phyloP scores from a whole-genome alignment of 257 asterid genomes.

The Misopates orontium region DNA sequence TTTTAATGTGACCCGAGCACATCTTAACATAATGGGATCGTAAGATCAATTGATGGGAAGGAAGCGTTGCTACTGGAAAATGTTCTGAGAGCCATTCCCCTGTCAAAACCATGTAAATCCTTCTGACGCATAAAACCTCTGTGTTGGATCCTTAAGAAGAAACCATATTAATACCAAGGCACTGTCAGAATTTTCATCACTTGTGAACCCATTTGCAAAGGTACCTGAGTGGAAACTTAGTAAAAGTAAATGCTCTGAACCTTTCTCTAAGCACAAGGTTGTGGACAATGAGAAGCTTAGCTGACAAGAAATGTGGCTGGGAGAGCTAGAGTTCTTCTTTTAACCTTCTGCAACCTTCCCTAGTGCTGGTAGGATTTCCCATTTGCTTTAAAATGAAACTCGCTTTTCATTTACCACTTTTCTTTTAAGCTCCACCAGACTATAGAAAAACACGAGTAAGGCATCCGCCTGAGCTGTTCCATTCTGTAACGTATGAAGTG shows the following conservation, averaged over 20 bases:
- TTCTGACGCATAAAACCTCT: conserved; percentile 24
- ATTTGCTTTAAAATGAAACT: no score
- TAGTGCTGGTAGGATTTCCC: no score
- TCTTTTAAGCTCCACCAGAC: no score
- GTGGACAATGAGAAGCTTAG: conserved; percentile 42
- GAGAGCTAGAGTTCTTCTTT: conserved; percentile 50
- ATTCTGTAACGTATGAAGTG: no score
- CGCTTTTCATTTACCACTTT: no score
- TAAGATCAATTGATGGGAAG: conserved; percentile 40
- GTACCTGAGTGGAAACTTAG: conserved; percentile 25
- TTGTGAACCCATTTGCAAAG: conserved; percentile 33
- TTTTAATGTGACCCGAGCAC: conserved; percentile 25
- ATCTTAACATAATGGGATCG: conserved; percentile 30
- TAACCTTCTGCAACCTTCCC: conserved; percentile 65
- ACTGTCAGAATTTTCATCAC: conserved; percentile 23
- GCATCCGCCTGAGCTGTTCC: no score
- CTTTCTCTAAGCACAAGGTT: no score
- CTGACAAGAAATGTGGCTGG: conserved; percentile 31
- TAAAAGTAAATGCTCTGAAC: no score
- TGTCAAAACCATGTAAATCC: no score
- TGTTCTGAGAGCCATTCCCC: conserved; percentile 29
- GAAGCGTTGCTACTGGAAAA: conserved; percentile 36
- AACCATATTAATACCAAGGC: conserved; percentile 8
- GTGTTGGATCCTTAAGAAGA: conserved; percentile 32
- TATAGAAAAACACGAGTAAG: no score